Percentiles rank a stretch among this genome's conserved stretches.
Conservation (phyloP, 2,329 filamentous ascomycete genomes). For the Chaetomiaceae sp. region DNA sequence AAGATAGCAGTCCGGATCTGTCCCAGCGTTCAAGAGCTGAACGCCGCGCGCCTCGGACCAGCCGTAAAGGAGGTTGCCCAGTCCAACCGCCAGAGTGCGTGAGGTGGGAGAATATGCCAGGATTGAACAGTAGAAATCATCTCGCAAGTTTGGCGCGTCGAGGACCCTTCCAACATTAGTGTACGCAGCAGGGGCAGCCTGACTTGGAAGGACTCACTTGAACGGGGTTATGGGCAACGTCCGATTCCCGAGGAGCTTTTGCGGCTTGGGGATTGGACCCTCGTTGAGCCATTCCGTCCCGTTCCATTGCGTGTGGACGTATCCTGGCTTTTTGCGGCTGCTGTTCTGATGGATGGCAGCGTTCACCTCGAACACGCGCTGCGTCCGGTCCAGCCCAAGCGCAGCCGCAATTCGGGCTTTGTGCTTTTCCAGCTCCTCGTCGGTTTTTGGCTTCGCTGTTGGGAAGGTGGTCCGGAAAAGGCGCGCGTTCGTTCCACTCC, state of each 20-base stretch:
- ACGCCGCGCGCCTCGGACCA: slow-evolving; percentile 80
- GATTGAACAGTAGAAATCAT: slow-evolving; percentile 93
- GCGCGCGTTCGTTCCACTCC: slow-evolving; percentile 68
- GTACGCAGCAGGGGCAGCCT: background rate
- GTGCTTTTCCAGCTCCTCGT: slow-evolving; percentile 64
- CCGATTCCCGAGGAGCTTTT: slow-evolving; percentile 31
- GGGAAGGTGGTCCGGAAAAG: slow-evolving; percentile 53
- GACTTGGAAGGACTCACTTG: slow-evolving; percentile 50
- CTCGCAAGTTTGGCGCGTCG: slow-evolving; percentile 81
- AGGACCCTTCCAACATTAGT: slow-evolving; percentile 57
- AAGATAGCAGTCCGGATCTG: slow-evolving; percentile 54
- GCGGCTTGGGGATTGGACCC: slow-evolving; percentile 13
- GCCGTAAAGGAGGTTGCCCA: slow-evolving; percentile 74
- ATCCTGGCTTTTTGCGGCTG: slow-evolving; percentile 11
- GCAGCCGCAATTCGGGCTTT: slow-evolving; percentile 73
- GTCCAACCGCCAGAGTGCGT: slow-evolving; percentile 75
- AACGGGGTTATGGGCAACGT: slow-evolving; percentile 69
- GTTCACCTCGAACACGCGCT: slow-evolving; percentile 59
- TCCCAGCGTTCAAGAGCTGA: slow-evolving; percentile 45
- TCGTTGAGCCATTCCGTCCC: slow-evolving; percentile 39
- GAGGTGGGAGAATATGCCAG: slow-evolving; percentile 76
- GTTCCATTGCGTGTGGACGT: slow-evolving; percentile 36
- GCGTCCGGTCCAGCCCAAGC: slow-evolving; percentile 68
- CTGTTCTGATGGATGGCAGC: slow-evolving; percentile 19
- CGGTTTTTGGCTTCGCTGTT: slow-evolving; percentile 37